phyloP scores from a whole-genome alignment of 331 rosid species.

The Erythrophleum ivorense region DNA sequence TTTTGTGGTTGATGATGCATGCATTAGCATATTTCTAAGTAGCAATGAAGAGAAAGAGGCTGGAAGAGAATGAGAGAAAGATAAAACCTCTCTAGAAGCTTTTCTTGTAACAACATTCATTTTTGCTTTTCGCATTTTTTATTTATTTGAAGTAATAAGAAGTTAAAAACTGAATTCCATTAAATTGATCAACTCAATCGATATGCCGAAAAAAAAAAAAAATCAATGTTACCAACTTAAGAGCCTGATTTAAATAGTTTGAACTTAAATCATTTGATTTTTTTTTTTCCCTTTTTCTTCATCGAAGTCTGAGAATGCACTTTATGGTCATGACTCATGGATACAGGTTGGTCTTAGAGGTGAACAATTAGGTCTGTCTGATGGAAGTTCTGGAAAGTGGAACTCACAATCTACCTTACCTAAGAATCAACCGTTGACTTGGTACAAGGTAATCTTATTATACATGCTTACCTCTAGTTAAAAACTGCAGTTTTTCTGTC shows the following conservation, averaged over 20 bases:
- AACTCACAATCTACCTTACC: conserved; percentile 67
- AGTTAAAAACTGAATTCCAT: neutral
- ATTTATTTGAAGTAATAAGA: neutral
- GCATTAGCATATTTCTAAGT: neutral
- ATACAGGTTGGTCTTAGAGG: conserved; percentile 85
- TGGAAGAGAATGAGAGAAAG: neutral
- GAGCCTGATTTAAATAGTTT: neutral
- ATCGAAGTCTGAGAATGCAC: neutral
- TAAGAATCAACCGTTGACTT: conserved; percentile 75
- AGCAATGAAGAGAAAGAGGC: neutral
- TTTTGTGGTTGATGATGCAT: neutral
- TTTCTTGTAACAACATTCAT: neutral
- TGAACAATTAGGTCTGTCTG: conserved; percentile 64
- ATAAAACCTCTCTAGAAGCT: neutral
- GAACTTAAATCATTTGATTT: neutral
- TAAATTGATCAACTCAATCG: neutral
- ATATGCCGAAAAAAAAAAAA: neutral
- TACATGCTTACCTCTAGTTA: neutral
- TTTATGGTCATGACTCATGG: neutral
- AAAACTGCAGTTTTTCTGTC: neutral
- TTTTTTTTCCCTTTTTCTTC: neutral
- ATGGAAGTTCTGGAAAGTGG: conserved; percentile 79
- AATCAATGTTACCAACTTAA: neutral
- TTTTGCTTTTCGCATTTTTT: neutral
- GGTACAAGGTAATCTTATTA: conserved; percentile 87